Percentiles rank a stretch among this genome's conserved stretches.
These are phyloP conservation scores for Delitschia confertaspora DNA, from an alignment of 495 filamentous ascomycete genomes.

Conservation along the genomic window DNA sequence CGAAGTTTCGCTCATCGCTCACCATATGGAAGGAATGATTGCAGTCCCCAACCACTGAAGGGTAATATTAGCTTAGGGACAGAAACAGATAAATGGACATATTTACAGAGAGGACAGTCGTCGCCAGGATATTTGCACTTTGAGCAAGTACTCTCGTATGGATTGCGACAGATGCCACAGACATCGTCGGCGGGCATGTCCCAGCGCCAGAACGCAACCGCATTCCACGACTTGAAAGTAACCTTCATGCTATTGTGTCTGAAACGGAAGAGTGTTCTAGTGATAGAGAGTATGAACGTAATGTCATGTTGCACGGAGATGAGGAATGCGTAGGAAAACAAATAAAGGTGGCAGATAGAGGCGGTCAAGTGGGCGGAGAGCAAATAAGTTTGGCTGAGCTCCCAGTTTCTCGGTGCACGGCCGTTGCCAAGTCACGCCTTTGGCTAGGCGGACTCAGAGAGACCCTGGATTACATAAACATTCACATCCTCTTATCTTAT, in stretches of 20 bases:
- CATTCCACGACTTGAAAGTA: conserved; percentile 83
- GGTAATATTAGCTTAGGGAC: conserved; percentile 6
- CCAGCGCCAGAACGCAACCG: conserved; percentile 94
- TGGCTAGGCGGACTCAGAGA: too few species aligned
- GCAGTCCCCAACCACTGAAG: conserved; percentile 82
- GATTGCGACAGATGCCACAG: conserved; percentile 95
- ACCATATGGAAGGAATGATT: conserved; percentile 98
- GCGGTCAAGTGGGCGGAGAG: too few species aligned
- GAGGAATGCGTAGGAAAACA: too few species aligned
- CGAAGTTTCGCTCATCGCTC: conserved; percentile 16
- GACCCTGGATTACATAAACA: too few species aligned
- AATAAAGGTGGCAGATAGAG: too few species aligned
- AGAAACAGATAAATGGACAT: neutral
- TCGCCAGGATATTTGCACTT: conserved; percentile 97
- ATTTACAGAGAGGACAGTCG: conserved; percentile 81
- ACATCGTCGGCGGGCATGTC: conserved; percentile 96
- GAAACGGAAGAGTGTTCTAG: too few species aligned
- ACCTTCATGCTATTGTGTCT: conserved; percentile 69
- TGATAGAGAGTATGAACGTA: too few species aligned
- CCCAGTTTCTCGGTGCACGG: too few species aligned
- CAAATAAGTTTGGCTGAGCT: too few species aligned
- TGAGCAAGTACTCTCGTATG: conserved; percentile 95
- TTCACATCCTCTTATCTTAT: too few species aligned
- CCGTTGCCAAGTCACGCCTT: too few species aligned
- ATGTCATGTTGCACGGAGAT: too few species aligned